Conservation (phyloP, 192 early-diverging fungal species). For the Spizellomyces sp. region DNA sequence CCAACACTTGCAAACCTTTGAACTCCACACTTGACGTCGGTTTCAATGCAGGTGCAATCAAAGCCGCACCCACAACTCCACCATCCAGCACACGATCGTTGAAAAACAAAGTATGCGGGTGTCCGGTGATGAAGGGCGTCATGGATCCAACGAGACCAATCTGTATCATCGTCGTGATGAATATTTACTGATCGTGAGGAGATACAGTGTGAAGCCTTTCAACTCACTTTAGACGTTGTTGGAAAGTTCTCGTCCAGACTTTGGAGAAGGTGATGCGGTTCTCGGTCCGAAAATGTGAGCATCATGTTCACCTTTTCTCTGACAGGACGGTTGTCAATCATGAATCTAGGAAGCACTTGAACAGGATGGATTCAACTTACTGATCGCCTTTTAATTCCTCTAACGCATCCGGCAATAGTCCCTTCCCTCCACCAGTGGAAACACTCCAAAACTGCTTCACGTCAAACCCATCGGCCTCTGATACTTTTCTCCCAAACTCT, state of each 20-base stretch:
- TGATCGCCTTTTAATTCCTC: not conserved
- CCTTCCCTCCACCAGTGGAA: slow-evolving; percentile 22
- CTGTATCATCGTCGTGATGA: not conserved
- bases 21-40: slow-evolving; percentile 4
- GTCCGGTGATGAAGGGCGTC: slow-evolving; percentile 43
- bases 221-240: slow-evolving; percentile 19
- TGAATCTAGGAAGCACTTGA: not conserved
- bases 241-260: slow-evolving; percentile 26
- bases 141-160: slow-evolving; percentile 35
- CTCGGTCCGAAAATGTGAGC: slow-evolving; percentile 37
- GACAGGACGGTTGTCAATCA: not conserved
- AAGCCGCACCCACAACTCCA: slow-evolving; percentile 33
- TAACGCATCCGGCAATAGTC: slow-evolving; percentile 6
- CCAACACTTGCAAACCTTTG: slow-evolving; percentile 19
- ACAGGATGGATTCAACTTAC: not conserved
- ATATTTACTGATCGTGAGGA: not conserved
- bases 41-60: not conserved
- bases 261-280: slow-evolving; percentile 36
- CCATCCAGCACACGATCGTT: slow-evolving; percentile 28
- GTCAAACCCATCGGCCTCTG: slow-evolving; percentile 22
- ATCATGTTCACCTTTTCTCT: slow-evolving; percentile 3
- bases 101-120: slow-evolving; percentile 39
- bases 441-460: slow-evolving; percentile 14
- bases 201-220: not conserved
- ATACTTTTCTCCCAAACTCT: slow-evolving; percentile 1